Evolutionary conservation across 2,329 filamentous ascomycete genomes (phyloP).

Genomic region (Gnomoniopsis sp.): DNA sequence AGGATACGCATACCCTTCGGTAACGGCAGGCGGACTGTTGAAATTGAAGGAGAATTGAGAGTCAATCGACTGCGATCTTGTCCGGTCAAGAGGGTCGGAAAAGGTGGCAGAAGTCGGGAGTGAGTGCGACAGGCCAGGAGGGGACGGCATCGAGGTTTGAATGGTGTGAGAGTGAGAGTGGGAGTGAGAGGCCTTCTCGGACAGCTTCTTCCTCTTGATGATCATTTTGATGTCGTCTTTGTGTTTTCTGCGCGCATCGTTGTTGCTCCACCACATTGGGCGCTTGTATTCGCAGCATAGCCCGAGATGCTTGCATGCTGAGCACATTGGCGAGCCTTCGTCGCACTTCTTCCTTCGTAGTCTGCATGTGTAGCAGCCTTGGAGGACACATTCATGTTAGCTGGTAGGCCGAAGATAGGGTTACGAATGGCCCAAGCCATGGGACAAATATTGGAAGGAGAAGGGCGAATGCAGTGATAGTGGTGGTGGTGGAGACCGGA

Average conservation of each 20-base stretch:
- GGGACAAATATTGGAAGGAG: constrained; percentile 19
- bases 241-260: constrained; percentile 76
- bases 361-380: constrained; percentile 67
- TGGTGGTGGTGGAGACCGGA: constrained; percentile 9
- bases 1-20: constrained; percentile 60
- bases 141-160: constrained; percentile 59
- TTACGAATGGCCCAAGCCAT: not conserved
- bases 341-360: constrained; percentile 68
- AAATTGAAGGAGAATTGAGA: constrained; percentile 78
- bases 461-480: constrained; percentile 22
- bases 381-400: constrained; percentile 27
- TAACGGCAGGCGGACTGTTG: constrained; percentile 55
- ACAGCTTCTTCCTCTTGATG: constrained; percentile 95
- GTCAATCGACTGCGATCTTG: constrained; percentile 73
- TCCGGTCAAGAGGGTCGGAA: constrained; percentile 70
- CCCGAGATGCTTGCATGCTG: constrained; percentile 69
- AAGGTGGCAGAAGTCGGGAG: constrained; percentile 77
- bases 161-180: constrained; percentile 33
- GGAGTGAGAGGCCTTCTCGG: constrained; percentile 69
- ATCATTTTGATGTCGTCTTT: constrained; percentile 96
- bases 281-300: constrained; percentile 94
- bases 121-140: constrained; percentile 77
- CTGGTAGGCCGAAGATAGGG: constrained; percentile 19
- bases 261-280: constrained; percentile 96
- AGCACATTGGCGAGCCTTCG: constrained; percentile 60